Percentiles rank a stretch among this genome's conserved stretches.
Conservation (phyloP, 164 flowering plant species). For the Annona cherimola region DNA sequence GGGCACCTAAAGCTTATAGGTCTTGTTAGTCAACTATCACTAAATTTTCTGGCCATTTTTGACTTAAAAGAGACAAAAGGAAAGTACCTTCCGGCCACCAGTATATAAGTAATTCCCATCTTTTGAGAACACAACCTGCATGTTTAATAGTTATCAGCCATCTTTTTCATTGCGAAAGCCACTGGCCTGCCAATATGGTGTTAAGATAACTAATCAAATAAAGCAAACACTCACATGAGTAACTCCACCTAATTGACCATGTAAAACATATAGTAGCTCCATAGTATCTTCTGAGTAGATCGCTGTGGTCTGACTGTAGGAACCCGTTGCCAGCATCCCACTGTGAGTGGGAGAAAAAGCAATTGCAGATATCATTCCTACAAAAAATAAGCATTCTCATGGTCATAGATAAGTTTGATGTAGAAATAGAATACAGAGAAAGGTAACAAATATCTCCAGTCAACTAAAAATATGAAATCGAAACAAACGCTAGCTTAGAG, state of each 20-base stretch:
- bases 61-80: too few species aligned
- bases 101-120: conserved; percentile 91
- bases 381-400: not conserved
- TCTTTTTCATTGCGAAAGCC: conserved; percentile 1
- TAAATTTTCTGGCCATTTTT: too few species aligned
- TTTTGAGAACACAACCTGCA: conserved; percentile 83
- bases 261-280: conserved; percentile 83
- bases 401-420: not conserved
- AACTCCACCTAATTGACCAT: conserved; percentile 97
- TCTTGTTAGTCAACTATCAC: too few species aligned
- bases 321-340: conserved; percentile 87
- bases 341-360: conserved; percentile 68
- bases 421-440: not conserved
- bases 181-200: not conserved
- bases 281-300: conserved; percentile 81
- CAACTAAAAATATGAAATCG: not conserved
- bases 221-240: conserved; percentile 37
- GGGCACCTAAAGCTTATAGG: too few species aligned
- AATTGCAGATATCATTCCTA: conserved; percentile 85
- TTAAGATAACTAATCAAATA: not conserved
- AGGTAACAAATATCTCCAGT: not conserved
- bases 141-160: conserved; percentile 3
- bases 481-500: not conserved
- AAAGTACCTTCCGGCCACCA: conserved; percentile 84
- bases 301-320: conserved; percentile 82